These are phyloP conservation scores for Aspergillus bridgeri DNA, from an alignment of 495 filamentous ascomycete genomes.

Conservation along the genomic window DNA sequence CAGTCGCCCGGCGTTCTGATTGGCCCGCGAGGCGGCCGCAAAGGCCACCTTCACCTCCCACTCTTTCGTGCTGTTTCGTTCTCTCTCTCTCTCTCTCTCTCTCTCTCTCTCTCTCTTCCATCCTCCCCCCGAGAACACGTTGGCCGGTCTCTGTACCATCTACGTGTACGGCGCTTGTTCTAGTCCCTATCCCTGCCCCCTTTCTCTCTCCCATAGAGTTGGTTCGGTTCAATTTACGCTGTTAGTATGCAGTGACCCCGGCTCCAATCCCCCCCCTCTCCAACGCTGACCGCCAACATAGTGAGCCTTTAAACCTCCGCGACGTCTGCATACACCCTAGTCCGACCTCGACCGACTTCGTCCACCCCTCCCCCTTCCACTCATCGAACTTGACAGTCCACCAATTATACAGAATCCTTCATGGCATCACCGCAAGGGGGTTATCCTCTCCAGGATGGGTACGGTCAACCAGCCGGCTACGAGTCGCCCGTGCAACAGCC, in stretches of 20 bases:
- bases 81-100: no score
- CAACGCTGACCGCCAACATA: conserved; percentile 16
- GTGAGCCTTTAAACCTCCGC: conserved; percentile 17
- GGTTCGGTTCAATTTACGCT: conserved; percentile 5
- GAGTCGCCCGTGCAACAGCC: conserved; percentile 37
- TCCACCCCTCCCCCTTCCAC: conserved; percentile 1
- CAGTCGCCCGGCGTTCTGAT: conserved; percentile 30
- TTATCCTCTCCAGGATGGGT: conserved; percentile 55
- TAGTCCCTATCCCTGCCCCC: background rate
- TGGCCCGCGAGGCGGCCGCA: conserved; percentile 38
- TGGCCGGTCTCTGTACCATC: background rate
- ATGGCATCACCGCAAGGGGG: conserved; percentile 63
- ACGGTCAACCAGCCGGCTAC: conserved; percentile 48
- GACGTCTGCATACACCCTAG: background rate
- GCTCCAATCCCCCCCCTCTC: conserved; percentile 7
- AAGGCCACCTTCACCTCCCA: conserved; percentile 40
- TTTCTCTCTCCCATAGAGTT: background rate
- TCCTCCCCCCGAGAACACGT: conserved; percentile 4
- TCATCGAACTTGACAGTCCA: conserved; percentile 2
- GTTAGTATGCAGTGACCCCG: conserved; percentile 17
- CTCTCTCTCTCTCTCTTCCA: conserved; percentile 8
- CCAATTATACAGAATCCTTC: conserved; percentile 17
- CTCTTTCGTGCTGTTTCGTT: no score
- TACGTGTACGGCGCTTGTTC: no score
- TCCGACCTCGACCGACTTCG: conserved; percentile 1